Base-by-base conservation (phyloP, 768 basidiomycete genomes). In the Crucibulum laeve region DNA sequence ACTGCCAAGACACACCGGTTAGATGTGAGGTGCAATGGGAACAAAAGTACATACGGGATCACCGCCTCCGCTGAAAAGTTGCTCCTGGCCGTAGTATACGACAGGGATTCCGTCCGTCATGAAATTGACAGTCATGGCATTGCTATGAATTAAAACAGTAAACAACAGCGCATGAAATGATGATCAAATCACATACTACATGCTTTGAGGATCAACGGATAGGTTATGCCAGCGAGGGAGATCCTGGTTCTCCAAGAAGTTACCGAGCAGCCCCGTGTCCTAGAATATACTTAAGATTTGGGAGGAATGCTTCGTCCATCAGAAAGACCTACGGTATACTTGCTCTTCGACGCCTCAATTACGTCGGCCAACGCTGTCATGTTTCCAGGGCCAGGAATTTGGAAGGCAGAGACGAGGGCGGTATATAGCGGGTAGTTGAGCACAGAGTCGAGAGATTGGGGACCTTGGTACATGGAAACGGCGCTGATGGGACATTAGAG, bases 61-160 rank as follows among this genome's bases (percentile, higher is more conserved):
- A 5, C 59, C 62, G 53, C 62, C 65, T 25, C 87, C 88, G 43
- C 62, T 66, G 58, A 86, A 82, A 30, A 71, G 65, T 57, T 89
- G 87, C 53, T 90, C 88, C 61, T 87, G 85, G 1, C 88, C 87
- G 47, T 87, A 87, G 58, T 90, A 91, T 8, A 87, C 76, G 46
- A 90, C 80, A 0, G 88, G 87, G 51, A 88, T 87, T n/a, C 87
- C 87, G 46, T 89, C 87, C 38, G 77, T 76, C 77, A 89, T 80
- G 60, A 86, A 89, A 45, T 67, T 80, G 53, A 84, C 79, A 6
- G 78, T 65, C 80, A 89, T 80, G 11, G 85, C 83, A 58, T 89
- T 89, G 53, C 81, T 84, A 7, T 18, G 24, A 4, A 5, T 22
- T 26, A 8, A 26, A 50, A 14, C 23, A 15, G 25, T 23, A 39